Evolutionary conservation across 129 eudicot species (phyloP).

Genomic region (Chrysanthemum lavandulifolium): DNA sequence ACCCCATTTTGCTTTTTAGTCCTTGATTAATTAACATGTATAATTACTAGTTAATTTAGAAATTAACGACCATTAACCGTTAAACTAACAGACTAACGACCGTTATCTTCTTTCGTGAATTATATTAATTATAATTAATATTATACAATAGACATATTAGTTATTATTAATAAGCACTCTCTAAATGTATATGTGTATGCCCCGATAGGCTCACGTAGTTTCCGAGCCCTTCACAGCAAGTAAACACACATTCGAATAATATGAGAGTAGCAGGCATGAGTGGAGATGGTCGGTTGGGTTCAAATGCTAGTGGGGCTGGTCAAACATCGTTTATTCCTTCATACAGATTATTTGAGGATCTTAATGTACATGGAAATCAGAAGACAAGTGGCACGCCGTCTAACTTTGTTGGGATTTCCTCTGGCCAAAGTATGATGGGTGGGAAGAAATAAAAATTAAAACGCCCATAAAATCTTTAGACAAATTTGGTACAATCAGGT

Average conservation of each 20-base stretch:
- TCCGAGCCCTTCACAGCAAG: slow-evolving; percentile 33
- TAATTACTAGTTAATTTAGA: no score
- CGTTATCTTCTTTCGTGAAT: no score
- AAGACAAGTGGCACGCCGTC: no score
- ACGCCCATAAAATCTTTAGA: background rate
- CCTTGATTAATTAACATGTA: no score
- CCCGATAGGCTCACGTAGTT: no score
- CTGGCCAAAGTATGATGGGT: slow-evolving; percentile 57
- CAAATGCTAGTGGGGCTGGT: slow-evolving; percentile 39
- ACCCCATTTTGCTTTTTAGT: no score
- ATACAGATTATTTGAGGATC: slow-evolving; percentile 89
- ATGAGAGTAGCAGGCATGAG: slow-evolving; percentile 21
- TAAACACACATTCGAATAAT: slow-evolving; percentile 4
- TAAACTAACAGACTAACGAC: no score
- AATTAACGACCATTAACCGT: no score
- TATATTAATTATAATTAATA: no score
- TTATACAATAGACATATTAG: no score
- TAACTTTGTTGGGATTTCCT: slow-evolving; percentile 14
- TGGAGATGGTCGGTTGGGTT: slow-evolving; percentile 39
- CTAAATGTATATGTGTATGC: no score
- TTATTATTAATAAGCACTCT: no score
- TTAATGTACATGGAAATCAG: slow-evolving; percentile 68
- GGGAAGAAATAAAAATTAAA: slow-evolving; percentile 43
- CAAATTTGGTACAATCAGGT: slow-evolving; percentile 12
- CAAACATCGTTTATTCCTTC: slow-evolving; percentile 73